A percentile compares a stretch with the other conserved stretches of the same genome.
Evolutionary conservation across 2,329 filamentous ascomycete genomes (phyloP).

Genomic region (Botrytis porri): DNA sequence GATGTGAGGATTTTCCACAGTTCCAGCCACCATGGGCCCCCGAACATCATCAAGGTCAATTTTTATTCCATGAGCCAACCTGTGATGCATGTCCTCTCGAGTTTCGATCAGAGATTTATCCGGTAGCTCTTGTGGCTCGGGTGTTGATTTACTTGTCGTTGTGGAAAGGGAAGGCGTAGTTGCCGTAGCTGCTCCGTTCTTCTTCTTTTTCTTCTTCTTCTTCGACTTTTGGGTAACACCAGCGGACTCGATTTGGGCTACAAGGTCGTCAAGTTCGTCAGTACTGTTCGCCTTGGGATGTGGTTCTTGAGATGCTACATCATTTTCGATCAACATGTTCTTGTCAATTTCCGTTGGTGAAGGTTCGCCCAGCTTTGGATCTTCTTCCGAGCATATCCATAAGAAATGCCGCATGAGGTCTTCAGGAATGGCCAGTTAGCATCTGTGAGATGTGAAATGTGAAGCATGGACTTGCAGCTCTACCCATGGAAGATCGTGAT

Average conservation of each 20-base stretch:
- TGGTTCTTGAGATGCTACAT: not conserved
- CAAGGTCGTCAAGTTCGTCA: not conserved
- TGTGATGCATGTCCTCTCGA: conserved; percentile 41
- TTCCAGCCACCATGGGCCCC: conserved; percentile 40
- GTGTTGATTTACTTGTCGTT: not conserved
- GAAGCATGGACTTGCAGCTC: not conserved
- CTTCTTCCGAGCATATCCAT: conserved; percentile 23
- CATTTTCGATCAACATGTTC: not conserved
- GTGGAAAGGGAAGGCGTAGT: conserved; percentile 18
- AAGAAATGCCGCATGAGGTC: conserved; percentile 26
- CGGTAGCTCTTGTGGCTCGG: conserved; percentile 29
- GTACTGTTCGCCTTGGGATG: not conserved
- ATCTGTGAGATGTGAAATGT: not conserved
- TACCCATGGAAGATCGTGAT: not conserved
- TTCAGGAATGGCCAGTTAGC: conserved; percentile 10
- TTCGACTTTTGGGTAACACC: conserved; percentile 24
- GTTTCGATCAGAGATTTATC: conserved; percentile 45
- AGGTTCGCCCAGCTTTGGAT: not conserved
- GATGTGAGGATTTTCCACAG: conserved; percentile 29
- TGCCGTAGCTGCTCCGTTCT: conserved; percentile 28
- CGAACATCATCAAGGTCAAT: conserved; percentile 38
- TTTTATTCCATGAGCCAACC: conserved; percentile 42
- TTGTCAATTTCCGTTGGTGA: not conserved
- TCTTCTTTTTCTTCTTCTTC: conserved; percentile 41
- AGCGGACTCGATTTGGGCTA: not conserved